phyloP scores from a whole-genome alignment of 495 filamentous ascomycete species.

The Daldinia bambusicola region DNA sequence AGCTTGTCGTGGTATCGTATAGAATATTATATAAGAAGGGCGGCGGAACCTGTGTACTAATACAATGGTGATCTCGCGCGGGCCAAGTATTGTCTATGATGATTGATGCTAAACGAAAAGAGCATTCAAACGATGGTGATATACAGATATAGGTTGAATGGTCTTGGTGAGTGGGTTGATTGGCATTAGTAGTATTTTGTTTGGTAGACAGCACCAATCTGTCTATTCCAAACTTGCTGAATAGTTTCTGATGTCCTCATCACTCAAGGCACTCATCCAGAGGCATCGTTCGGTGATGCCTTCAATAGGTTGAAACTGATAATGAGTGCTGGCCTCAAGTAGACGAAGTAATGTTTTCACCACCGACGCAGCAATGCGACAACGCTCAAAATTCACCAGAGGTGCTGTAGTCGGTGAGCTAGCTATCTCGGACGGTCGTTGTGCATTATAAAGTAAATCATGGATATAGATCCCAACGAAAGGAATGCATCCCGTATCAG shows the following conservation, averaged over 20 bases:
- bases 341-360: conserved; percentile 91
- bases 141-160: conserved; percentile 36
- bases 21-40: conserved; percentile 39
- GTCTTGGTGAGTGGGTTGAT: not conserved
- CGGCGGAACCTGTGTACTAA: conserved; percentile 29
- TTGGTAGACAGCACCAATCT: not conserved
- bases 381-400: conserved; percentile 94
- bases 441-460: conserved; percentile 95
- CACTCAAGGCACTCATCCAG: conserved; percentile 90
- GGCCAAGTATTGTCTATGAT: conserved; percentile 39
- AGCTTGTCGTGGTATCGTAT: conserved; percentile 33
- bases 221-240: conserved; percentile 55
- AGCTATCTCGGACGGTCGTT: conserved; percentile 79
- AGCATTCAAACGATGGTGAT: conserved; percentile 38
- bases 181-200: not conserved
- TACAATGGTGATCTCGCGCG: conserved; percentile 34
- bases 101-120: conserved; percentile 39
- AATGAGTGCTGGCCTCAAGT: conserved; percentile 91
- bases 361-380: conserved; percentile 87
- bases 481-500: conserved; percentile 90
- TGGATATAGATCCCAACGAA: conserved; percentile 96
- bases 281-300: conserved; percentile 90
- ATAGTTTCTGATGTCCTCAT: conserved; percentile 77
- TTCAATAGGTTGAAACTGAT: conserved; percentile 84
- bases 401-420: conserved; percentile 73